Evolutionary conservation across 257 asterid genomes (phyloP).

Genomic region (Scutellaria barbata): DNA sequence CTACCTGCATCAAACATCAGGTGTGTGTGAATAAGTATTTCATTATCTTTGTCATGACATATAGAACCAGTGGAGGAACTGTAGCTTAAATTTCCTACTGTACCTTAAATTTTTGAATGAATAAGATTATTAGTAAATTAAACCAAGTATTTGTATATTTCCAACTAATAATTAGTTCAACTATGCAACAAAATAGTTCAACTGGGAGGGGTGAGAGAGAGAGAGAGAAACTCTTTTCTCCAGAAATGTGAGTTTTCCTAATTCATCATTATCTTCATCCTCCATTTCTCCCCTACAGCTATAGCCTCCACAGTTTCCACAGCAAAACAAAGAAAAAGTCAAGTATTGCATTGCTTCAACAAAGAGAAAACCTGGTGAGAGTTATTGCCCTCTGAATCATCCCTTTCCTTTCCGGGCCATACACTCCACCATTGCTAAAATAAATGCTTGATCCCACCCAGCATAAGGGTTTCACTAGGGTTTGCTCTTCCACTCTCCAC

Average conservation of each 20-base stretch:
- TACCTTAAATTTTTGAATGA: not conserved
- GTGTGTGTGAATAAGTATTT: not conserved
- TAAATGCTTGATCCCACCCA: constrained; percentile 29
- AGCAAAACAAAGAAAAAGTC: constrained; percentile 23
- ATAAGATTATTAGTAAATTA: too few species aligned
- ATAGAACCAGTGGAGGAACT: too few species aligned
- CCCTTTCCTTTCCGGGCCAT: constrained; percentile 41
- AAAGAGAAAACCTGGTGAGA: constrained; percentile 23
- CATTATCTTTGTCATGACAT: not conserved
- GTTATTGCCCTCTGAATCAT: constrained; percentile 37
- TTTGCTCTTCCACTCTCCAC: constrained; percentile 1
- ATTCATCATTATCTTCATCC: constrained; percentile 36
- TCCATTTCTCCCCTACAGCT: constrained; percentile 29
- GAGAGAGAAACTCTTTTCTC: not conserved
- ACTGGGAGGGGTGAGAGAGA: too few species aligned
- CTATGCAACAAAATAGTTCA: too few species aligned
- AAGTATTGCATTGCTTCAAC: constrained; percentile 26
- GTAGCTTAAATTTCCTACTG: not conserved
- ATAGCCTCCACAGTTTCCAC: constrained; percentile 28
- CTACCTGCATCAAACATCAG: not conserved
- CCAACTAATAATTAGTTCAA: too few species aligned
- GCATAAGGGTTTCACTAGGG: constrained; percentile 36
- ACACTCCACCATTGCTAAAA: constrained; percentile 21
- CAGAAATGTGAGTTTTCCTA: constrained; percentile 6
- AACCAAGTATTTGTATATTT: too few species aligned